Evolutionary conservation across 148 eudicot species (phyloP).

Genomic region (Rheum nobile): DNA sequence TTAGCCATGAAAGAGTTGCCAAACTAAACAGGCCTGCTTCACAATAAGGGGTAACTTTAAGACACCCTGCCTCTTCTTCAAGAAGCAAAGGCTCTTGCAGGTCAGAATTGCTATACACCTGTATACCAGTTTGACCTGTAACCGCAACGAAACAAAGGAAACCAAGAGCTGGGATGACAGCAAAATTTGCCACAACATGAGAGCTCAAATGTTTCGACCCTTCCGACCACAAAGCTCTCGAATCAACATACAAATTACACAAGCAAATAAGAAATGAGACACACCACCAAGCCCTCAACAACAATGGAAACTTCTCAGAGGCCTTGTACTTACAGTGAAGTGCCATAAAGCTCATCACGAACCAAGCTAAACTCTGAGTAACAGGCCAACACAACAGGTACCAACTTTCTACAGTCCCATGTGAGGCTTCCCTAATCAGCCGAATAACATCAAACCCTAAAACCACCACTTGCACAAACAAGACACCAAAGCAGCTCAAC

Average conservation of each 20-base stretch:
- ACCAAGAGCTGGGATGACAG: constrained; percentile 53
- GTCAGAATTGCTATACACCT: constrained; percentile 47
- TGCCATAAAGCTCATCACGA: constrained; percentile 58
- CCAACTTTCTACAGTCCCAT: constrained; percentile 40
- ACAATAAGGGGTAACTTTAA: constrained; percentile 75
- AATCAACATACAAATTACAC: constrained; percentile 54
- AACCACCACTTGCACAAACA: constrained; percentile 53
- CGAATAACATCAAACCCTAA: constrained; percentile 62
- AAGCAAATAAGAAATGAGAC: constrained; percentile 56
- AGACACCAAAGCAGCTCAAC: constrained; percentile 69
- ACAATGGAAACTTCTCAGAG: constrained; percentile 51
- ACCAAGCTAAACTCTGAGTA: constrained; percentile 69
- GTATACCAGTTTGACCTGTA: constrained; percentile 69
- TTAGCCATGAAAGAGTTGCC: constrained; percentile 90
- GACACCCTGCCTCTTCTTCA: constrained; percentile 81
- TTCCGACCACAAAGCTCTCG: constrained; percentile 36
- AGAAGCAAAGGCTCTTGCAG: constrained; percentile 76
- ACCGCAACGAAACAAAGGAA: constrained; percentile 63
- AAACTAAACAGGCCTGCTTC: constrained; percentile 78
- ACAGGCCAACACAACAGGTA: constrained; percentile 48
- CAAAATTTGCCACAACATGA: constrained; percentile 63
- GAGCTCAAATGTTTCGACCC: constrained; percentile 48
- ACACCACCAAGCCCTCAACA: constrained; percentile 86
- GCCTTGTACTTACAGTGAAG: constrained; percentile 56
- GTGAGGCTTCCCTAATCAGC: constrained; percentile 36